Base-by-base conservation (phyloP, 2,329 filamentous ascomycete species). In the Coccinonectria pachysandricola region DNA sequence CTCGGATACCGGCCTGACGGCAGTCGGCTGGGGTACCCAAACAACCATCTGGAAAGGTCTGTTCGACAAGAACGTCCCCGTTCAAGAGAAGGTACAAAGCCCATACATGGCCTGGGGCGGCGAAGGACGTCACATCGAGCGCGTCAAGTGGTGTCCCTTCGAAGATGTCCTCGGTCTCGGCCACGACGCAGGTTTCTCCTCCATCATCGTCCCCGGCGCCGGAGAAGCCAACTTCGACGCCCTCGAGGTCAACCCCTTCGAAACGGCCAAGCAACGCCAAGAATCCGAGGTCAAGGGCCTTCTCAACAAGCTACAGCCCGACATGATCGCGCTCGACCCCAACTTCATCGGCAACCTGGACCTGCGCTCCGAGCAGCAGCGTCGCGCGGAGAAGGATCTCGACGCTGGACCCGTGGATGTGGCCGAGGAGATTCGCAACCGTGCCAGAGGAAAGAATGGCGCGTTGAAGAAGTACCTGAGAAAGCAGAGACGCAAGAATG, bases 181-280 rank as follows among this genome's bases (percentile, higher is more conserved):
- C 3, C 88, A 96, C 60, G 71, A 82, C 48, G 64, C 77, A 34
- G 91, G 91, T 9, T 96, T 96, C 60, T 82, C 80, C 10, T 91
- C 80, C 30, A 74, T 95, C 49, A 74, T 98, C 42, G 75, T 96
- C 2, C 91, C 91, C 6, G 91, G 91, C 24, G 82, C 88, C n/a
- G 91, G 91, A 36, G 91, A 98, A 56, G 77, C 91, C 51, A 96
- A 96, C 68, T 95, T 83, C 52, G 91, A 98, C 54, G 82, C 86
- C 3, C 65, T 95, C 28, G 91, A 98, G 56, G 68, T 78, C 43
- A 98, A 98, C 63, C 91, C 91, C 17, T 96, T 88, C 68, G 91
- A 96, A 60, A 94, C 80, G 27, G 70, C 66, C 47, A 92, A 91
- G 60, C 87, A 96, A 60, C 75, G 91, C 46, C 87, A 92, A 56